Evolutionary conservation across 305 asterid genomes (phyloP).

Genomic region (Solanum hybrid): DNA sequence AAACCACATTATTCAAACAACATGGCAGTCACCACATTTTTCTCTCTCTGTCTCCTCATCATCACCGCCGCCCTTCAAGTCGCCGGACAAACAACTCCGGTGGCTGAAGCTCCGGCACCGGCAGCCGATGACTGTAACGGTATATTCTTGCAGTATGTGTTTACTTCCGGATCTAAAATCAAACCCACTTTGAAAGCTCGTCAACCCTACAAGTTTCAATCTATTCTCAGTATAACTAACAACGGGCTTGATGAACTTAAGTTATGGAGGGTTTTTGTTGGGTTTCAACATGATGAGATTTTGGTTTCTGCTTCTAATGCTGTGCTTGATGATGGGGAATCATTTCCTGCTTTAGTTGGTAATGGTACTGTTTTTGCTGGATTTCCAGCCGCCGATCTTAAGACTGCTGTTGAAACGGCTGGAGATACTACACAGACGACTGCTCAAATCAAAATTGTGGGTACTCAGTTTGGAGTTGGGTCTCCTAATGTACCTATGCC

Average conservation of each 20-base stretch:
- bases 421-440: constrained; percentile 83
- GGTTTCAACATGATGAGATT: constrained; percentile 64
- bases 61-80: background rate
- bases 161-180: constrained; percentile 29
- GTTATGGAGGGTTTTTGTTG: constrained; percentile 79
- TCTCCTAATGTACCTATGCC: constrained; percentile 61
- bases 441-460: constrained; percentile 44
- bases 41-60: constrained; percentile 2
- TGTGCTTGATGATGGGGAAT: constrained; percentile 61
- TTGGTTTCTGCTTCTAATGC: constrained; percentile 82
- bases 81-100: background rate
- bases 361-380: constrained; percentile 77
- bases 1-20: background rate
- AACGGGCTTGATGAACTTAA: constrained; percentile 63
- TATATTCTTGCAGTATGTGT: constrained; percentile 52
- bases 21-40: constrained; percentile 5
- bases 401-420: constrained; percentile 80
- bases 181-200: constrained; percentile 40
- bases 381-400: constrained; percentile 74
- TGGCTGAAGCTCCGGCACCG: constrained; percentile 34
- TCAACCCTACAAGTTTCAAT: constrained; percentile 73
- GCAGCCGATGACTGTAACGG: constrained; percentile 70
- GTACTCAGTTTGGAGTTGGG: constrained; percentile 88
- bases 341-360: constrained; percentile 62
- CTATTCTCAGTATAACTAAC: constrained; percentile 46